phyloP scores from a whole-genome alignment of 768 basidiomycete genomes.

The Tephrocybe sp. region DNA sequence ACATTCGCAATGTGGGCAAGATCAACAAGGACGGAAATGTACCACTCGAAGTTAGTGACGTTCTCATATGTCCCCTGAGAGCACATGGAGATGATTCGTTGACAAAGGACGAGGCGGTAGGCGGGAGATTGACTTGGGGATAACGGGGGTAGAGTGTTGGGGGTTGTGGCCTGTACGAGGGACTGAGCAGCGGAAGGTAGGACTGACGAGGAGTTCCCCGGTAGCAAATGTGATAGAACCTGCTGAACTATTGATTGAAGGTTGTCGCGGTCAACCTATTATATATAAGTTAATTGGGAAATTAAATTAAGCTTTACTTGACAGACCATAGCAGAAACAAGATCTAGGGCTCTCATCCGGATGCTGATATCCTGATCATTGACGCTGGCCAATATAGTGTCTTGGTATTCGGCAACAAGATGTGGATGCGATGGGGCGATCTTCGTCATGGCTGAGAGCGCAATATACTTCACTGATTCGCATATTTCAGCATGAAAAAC shows the following conservation, averaged over 20 bases:
- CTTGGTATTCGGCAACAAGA: constrained; percentile 88
- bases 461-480: constrained; percentile 92
- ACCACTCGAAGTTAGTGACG: constrained; percentile 96
- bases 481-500: constrained; percentile 8
- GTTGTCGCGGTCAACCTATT: constrained; percentile 80
- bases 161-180: constrained; percentile 33
- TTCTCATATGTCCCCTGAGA: constrained; percentile 84
- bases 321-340: constrained; percentile 89
- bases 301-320: not conserved
- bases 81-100: constrained; percentile 84
- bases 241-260: constrained; percentile 90
- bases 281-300: not conserved
- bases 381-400: constrained; percentile 85
- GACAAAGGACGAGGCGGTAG: constrained; percentile 82
- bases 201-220: constrained; percentile 44
- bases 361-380: constrained; percentile 95
- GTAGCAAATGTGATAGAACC: constrained; percentile 82
- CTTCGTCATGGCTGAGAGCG: constrained; percentile 91
- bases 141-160: constrained; percentile 29
- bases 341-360: constrained; percentile 91
- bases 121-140: constrained; percentile 74
- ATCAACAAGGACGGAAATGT: constrained; percentile 91
- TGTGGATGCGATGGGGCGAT: constrained; percentile 92
- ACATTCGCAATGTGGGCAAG: constrained; percentile 85
- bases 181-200: constrained; percentile 65